A percentile compares a stretch with the other conserved stretches of the same genome.
These are phyloP conservation scores for Physcia stellaris DNA, from an alignment of 495 filamentous ascomycete genomes.

Conservation along the genomic window DNA sequence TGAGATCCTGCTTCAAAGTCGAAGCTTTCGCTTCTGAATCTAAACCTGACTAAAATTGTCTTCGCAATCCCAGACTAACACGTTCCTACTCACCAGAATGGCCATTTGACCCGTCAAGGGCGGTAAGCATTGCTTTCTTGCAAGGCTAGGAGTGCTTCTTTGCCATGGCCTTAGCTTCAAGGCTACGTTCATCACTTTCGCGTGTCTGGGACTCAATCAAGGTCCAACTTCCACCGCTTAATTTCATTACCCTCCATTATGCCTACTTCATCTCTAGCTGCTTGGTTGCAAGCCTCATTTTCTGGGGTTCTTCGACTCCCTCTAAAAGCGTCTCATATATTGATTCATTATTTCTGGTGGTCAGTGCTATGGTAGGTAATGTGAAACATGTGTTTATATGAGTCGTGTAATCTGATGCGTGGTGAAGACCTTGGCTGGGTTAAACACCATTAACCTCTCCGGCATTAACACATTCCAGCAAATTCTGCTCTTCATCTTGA, in stretches of 20 bases:
- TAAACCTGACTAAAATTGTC: no score
- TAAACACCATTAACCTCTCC: slow-evolving; percentile 58
- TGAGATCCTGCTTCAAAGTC: no score
- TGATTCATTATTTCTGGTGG: slow-evolving; percentile 62
- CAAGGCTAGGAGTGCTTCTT: not conserved
- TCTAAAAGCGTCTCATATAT: slow-evolving; percentile 51
- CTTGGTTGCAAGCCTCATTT: slow-evolving; percentile 53
- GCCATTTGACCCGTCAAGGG: no score
- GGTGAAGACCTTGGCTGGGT: slow-evolving; percentile 62
- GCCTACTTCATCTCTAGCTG: slow-evolving; percentile 58
- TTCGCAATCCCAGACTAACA: no score
- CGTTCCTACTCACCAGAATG: no score
- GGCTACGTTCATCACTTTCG: slow-evolving; percentile 3
- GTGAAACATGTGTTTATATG: no score
- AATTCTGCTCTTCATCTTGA: slow-evolving; percentile 54
- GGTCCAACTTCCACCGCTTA: slow-evolving; percentile 38
- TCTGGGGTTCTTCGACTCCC: slow-evolving; percentile 56
- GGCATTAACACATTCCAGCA: slow-evolving; percentile 72
- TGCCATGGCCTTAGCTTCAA: slow-evolving; percentile 4
- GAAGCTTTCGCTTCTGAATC: no score
- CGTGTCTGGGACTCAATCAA: slow-evolving; percentile 5
- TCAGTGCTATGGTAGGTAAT: slow-evolving; percentile 75
- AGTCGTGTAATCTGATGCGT: no score
- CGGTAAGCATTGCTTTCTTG: no score
- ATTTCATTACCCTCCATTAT: slow-evolving; percentile 72